A percentile compares a stretch with the other conserved stretches of the same genome.
These are phyloP conservation scores for Quercus cerris DNA, from an alignment of 306 rosid species.

Conservation along the genomic window DNA sequence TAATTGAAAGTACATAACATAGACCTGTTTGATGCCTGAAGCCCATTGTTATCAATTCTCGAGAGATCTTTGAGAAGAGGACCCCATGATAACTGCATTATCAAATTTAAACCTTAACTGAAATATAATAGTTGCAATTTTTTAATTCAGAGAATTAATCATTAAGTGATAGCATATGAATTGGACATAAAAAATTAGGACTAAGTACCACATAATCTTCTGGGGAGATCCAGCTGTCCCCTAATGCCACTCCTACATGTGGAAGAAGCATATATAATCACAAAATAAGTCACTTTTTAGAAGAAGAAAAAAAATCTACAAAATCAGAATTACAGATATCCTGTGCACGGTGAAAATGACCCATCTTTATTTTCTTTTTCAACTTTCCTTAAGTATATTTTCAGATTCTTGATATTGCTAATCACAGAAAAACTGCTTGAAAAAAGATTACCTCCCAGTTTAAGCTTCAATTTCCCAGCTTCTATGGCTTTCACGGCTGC, in stretches of 20 bases:
- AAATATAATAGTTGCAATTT: neutral
- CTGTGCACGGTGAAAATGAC: neutral
- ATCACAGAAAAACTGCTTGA: neutral
- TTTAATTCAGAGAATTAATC: neutral
- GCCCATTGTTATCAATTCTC: conserved; percentile 58
- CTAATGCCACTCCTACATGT: conserved; percentile 78
- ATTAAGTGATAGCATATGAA: neutral
- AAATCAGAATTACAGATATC: neutral
- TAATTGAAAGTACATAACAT: neutral
- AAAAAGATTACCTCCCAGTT: conserved; percentile 54
- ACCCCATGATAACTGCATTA: conserved; percentile 82
- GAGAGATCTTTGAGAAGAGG: conserved; percentile 90
- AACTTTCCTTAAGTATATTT: neutral
- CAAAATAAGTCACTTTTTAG: neutral
- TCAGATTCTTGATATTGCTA: neutral
- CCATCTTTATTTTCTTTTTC: neutral
- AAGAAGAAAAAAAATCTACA: too few species aligned
- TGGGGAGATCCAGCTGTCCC: conserved; percentile 96
- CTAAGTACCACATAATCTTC: conserved; percentile 77
- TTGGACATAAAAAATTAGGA: neutral
- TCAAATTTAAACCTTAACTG: neutral
- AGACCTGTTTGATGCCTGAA: conserved; percentile 58
- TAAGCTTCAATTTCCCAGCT: conserved; percentile 50
- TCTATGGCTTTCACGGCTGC: conserved; percentile 60
- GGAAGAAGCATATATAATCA: neutral